phyloP scores from a whole-genome alignment of 352 stramenopile genomes.

The Phytophthora foliorum region DNA sequence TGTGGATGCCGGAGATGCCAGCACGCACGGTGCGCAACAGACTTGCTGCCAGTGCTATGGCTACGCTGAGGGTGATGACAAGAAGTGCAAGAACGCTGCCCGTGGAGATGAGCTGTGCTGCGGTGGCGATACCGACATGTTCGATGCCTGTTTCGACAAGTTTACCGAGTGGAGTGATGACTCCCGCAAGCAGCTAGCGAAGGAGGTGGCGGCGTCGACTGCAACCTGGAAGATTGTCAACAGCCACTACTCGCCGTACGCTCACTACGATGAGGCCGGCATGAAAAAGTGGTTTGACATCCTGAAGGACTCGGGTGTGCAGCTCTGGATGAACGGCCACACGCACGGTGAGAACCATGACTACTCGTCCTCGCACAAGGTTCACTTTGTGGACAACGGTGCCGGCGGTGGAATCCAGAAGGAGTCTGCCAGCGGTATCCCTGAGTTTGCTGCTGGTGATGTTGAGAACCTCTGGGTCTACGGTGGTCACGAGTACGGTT shows the following conservation, averaged over 20 bases:
- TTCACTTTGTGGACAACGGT: slow-evolving; percentile 87
- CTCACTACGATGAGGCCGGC: slow-evolving; percentile 67
- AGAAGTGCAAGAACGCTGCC: slow-evolving; percentile 61
- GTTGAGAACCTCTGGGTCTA: slow-evolving; percentile 73
- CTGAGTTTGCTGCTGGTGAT: slow-evolving; percentile 50
- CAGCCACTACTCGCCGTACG: slow-evolving; percentile 83
- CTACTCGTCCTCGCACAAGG: slow-evolving; percentile 49
- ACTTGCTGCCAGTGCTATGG: slow-evolving; percentile 90
- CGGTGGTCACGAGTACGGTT: slow-evolving; percentile 73
- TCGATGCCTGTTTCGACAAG: slow-evolving; percentile 67
- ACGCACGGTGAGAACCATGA: slow-evolving; percentile 87
- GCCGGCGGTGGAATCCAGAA: slow-evolving; percentile 85
- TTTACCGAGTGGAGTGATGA: slow-evolving; percentile 78
- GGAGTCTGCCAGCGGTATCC: slow-evolving; percentile 78
- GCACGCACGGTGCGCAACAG: slow-evolving; percentile 69
- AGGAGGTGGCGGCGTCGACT: slow-evolving; percentile 62
- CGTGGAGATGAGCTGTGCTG: slow-evolving; percentile 61
- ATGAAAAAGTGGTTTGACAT: slow-evolving; percentile 75
- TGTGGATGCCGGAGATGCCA: slow-evolving; percentile 75
- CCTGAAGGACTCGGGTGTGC: slow-evolving; percentile 57
- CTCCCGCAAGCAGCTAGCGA: slow-evolving; percentile 65
- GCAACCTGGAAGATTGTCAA: slow-evolving; percentile 91
- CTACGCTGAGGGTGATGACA: slow-evolving; percentile 61
- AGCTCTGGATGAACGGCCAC: slow-evolving; percentile 81
- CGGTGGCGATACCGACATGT: slow-evolving; percentile 67